Conservation (phyloP, 2,329 filamentous ascomycete species). For the Hypoxylon sp. region DNA sequence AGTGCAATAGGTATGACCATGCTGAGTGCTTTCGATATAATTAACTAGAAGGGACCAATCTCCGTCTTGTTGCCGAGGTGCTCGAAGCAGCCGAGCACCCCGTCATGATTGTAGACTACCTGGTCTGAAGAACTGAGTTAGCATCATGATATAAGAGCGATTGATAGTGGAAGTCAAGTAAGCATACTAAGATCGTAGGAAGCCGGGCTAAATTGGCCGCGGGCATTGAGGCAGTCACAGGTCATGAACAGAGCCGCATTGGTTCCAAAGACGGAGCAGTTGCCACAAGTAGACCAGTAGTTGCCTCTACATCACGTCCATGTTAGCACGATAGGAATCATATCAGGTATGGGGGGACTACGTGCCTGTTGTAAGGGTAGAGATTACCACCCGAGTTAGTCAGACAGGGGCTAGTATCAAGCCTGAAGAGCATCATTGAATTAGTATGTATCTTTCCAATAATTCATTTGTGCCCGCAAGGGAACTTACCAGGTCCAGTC, state of each 20-base stretch:
- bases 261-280: conserved; percentile 50
- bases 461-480: background rate
- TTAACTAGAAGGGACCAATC: conserved; percentile 48
- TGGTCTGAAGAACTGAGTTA: conserved; percentile 51
- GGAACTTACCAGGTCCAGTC: conserved; percentile 58
- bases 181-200: conserved; percentile 52
- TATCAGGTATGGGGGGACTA: background rate
- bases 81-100: conserved; percentile 58
- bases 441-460: conserved; percentile 21
- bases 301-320: conserved; percentile 47
- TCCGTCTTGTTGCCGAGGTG: conserved; percentile 57
- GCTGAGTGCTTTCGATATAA: conserved; percentile 11
- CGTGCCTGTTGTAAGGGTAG: conserved; percentile 46
- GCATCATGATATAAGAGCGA: background rate
- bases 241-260: conserved; percentile 46
- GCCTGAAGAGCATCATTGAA: conserved; percentile 48
- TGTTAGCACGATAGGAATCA: conserved; percentile 1
- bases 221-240: conserved; percentile 49
- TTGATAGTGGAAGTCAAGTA: background rate
- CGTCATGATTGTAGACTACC: conserved; percentile 57
- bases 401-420: conserved; percentile 56
- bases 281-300: conserved; percentile 51
- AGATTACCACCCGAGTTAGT: conserved; percentile 52
- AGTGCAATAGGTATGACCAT: conserved; percentile 18
- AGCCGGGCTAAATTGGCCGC: conserved; percentile 36